These are phyloP conservation scores for Metarhizium anisopliae DNA, from an alignment of 2,329 filamentous ascomycete species.

Conservation along the genomic window DNA sequence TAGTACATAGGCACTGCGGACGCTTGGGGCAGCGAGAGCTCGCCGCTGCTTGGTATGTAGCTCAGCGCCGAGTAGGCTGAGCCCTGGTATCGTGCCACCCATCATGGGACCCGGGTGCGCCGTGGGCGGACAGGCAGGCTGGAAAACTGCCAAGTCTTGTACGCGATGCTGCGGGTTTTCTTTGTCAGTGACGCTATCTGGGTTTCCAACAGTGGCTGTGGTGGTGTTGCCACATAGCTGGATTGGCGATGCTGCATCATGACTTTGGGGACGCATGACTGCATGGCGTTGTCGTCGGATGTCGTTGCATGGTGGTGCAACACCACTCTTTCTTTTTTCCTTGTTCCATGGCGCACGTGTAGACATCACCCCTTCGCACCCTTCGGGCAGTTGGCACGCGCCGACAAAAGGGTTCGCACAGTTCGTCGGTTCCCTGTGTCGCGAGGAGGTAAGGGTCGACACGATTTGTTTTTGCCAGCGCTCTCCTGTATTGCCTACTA, in stretches of 20 bases:
- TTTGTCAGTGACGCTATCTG: neutral
- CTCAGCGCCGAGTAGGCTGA: neutral
- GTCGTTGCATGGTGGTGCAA: too few relatives aligned
- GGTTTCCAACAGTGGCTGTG: neutral
- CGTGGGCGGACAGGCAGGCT: neutral
- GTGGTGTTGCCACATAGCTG: neutral
- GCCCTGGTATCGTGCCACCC: constrained; percentile 4
- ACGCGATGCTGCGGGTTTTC: neutral
- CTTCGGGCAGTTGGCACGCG: neutral
- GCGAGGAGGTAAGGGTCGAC: neutral
- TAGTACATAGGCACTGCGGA: too few relatives aligned
- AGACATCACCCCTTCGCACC: too few relatives aligned
- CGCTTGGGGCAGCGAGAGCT: neutral
- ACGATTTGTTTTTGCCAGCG: too few relatives aligned
- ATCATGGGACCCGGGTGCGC: neutral
- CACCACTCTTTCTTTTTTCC: too few relatives aligned
- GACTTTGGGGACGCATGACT: neutral
- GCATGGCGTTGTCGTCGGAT: too few relatives aligned
- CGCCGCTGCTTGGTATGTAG: constrained; percentile 3
- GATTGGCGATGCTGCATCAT: neutral
- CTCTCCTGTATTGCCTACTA: too few relatives aligned
- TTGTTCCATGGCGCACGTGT: neutral
- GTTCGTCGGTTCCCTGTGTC: neutral
- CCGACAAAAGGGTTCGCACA: neutral
- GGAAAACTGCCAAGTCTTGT: neutral